These are phyloP conservation scores for Geotrichum restrictum DNA, from an alignment of 1,139 yeast genomes.

Conservation along the genomic window DNA sequence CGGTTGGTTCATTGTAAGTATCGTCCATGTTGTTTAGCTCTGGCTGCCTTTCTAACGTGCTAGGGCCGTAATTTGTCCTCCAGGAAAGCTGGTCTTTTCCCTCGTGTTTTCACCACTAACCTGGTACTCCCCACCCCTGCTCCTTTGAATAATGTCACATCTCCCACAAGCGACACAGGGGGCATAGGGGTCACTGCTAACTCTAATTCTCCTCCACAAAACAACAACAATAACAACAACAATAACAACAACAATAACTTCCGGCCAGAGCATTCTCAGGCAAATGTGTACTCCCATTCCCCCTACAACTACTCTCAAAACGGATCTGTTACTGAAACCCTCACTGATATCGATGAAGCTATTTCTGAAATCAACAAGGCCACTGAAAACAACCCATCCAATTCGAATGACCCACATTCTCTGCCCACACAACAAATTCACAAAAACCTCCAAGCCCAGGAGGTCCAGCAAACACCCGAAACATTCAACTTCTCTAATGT, in stretches of 20 bases:
- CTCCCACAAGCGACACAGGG: background rate
- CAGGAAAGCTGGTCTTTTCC: constrained; percentile 78
- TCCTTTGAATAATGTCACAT: constrained; percentile 22
- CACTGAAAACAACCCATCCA: background rate
- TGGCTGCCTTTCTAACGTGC: constrained; percentile 25
- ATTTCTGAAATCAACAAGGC: constrained; percentile 53
- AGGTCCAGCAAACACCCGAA: constrained; percentile 21
- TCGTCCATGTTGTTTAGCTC: background rate
- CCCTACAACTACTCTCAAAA: background rate
- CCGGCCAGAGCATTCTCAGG: background rate
- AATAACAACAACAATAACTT: constrained; percentile 25
- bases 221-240: background rate
- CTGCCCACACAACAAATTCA: constrained; percentile 15
- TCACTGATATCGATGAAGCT: constrained; percentile 81
- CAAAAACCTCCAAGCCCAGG: background rate
- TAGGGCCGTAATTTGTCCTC: constrained; percentile 71
- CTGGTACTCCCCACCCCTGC: constrained; percentile 26
- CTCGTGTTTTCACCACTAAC: constrained; percentile 64
- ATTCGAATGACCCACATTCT: background rate
- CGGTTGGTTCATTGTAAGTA: constrained; percentile 77
- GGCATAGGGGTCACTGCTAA: constrained; percentile 17
- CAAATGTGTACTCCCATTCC: constrained; percentile 4
- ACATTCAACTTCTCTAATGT: constrained; percentile 23
- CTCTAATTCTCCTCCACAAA: constrained; percentile 26
- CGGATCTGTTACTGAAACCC: constrained; percentile 53